Percentiles rank a stretch among this genome's conserved stretches.
Conservation (phyloP, 768 basidiomycete species). For the Termitomyces sp. region DNA sequence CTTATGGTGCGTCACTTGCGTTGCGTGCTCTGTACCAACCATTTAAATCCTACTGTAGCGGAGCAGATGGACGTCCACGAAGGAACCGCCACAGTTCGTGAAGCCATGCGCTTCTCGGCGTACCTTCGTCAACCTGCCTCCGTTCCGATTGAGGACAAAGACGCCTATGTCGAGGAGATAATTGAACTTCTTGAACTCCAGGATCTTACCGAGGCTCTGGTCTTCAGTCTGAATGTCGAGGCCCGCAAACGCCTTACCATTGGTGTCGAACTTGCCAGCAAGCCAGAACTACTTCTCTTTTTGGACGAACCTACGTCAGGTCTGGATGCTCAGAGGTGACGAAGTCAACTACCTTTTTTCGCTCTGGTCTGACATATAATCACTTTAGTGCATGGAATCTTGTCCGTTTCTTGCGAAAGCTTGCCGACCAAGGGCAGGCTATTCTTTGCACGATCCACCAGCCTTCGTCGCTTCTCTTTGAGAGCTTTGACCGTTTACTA, state of each 20-base stretch:
- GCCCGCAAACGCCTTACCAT: constrained; percentile 86
- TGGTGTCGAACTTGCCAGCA: constrained; percentile 87
- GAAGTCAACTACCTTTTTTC: constrained; percentile 20
- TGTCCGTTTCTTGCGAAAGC: constrained; percentile 76
- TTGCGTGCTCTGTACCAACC: constrained; percentile 16
- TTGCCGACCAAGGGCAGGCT: constrained; percentile 83
- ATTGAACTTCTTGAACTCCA: constrained; percentile 83
- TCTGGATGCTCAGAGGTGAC: constrained; percentile 39
- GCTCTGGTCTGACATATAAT: constrained; percentile 33
- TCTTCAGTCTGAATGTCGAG: constrained; percentile 64
- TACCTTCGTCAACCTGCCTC: constrained; percentile 74
- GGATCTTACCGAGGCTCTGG: constrained; percentile 78
- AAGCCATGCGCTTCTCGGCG: constrained; percentile 83
- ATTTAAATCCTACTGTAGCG: constrained; percentile 31
- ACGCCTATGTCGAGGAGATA: constrained; percentile 77
- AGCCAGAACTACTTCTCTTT: constrained; percentile 75
- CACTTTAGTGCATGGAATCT: constrained; percentile 68
- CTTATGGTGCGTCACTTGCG: constrained; percentile 54
- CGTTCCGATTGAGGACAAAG: constrained; percentile 69
- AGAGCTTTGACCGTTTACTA: constrained; percentile 75
- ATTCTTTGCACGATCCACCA: constrained; percentile 92
- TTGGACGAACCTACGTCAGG: constrained; percentile 51
- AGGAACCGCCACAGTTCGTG: constrained; percentile 75
- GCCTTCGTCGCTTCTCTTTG: constrained; percentile 82
- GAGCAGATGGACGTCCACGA: constrained; percentile 90